These are phyloP conservation scores for Cladophialophora exuberans DNA, from an alignment of 2,329 filamentous ascomycete species.

Conservation along the genomic window DNA sequence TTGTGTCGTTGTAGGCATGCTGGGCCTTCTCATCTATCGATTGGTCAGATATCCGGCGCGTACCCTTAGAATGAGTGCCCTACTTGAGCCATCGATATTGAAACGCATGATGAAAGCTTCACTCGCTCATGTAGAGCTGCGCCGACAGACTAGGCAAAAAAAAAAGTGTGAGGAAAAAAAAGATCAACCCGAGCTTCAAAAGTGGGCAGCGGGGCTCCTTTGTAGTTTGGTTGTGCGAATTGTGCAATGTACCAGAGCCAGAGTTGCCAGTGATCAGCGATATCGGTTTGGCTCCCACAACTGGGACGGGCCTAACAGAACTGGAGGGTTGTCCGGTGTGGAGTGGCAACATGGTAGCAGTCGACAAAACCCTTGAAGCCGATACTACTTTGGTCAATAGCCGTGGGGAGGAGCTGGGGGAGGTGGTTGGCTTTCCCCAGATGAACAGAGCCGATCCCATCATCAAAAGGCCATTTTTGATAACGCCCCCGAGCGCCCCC, in stretches of 20 bases:
- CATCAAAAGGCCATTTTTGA: conserved; percentile 1
- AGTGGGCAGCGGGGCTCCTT: conserved; percentile 18
- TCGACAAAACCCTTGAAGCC: not conserved
- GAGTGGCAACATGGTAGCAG: conserved; percentile 8
- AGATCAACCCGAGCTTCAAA: conserved; percentile 1
- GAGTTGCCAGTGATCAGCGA: not conserved
- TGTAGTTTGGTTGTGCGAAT: too few relatives aligned
- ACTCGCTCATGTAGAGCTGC: not conserved
- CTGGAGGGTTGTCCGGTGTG: conserved; percentile 12
- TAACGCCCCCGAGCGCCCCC: not conserved
- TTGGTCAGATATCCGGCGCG: not conserved
- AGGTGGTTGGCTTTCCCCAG: not conserved
- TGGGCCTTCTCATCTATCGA: conserved; percentile 26
- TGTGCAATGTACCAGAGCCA: not conserved
- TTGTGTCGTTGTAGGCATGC: conserved; percentile 22
- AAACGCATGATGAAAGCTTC: conserved; percentile 25
- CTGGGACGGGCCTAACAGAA: too few relatives aligned
- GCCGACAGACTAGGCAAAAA: not conserved
- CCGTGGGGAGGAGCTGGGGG: conserved; percentile 1
- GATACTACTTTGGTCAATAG: not conserved
- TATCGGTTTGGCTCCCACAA: not conserved
- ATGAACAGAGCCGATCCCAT: conserved; percentile 2
- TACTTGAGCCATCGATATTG: conserved; percentile 27
- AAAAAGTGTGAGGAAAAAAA: not conserved
- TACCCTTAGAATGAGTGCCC: not conserved